Percentiles rank a stretch among this genome's conserved stretches.
Conservation (phyloP, 495 filamentous ascomycete genomes). For the Lasiosphaeriaceae sp. region DNA sequence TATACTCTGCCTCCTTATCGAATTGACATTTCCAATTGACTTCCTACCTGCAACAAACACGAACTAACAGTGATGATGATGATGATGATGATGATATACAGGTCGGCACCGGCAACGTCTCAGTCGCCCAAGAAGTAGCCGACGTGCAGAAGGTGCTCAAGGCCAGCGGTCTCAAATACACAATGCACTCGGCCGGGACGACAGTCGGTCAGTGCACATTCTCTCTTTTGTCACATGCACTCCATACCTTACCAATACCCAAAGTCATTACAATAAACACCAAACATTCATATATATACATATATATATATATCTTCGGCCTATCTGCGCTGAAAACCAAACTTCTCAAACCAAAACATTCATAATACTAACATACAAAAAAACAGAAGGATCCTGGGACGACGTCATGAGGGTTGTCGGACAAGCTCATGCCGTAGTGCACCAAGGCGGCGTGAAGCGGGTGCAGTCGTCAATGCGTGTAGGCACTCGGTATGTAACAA, state of each 20-base stretch:
- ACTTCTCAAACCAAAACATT: no score
- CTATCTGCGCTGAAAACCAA: no score
- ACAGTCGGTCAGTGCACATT: conserved; percentile 67
- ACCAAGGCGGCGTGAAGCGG: conserved; percentile 72
- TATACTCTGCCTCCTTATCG: no score
- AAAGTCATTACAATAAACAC: no score
- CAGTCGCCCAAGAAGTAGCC: conserved; percentile 83
- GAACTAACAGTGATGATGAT: not conserved
- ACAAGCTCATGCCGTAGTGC: conserved; percentile 81
- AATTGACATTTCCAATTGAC: not conserved
- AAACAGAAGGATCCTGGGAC: conserved; percentile 84
- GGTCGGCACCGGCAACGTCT: conserved; percentile 78
- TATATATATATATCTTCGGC: not conserved
- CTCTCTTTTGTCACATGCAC: not conserved
- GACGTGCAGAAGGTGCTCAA: conserved; percentile 84
- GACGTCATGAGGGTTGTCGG: conserved; percentile 84
- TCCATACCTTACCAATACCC: not conserved
- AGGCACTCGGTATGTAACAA: conserved; percentile 64
- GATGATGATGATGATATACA: conserved; percentile 20
- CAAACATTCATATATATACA: not conserved
- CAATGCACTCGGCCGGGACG: conserved; percentile 89
- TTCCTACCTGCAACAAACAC: not conserved
- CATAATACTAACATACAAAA: not conserved
- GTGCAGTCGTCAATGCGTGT: conserved; percentile 88
- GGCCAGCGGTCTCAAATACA: conserved; percentile 71